Evolutionary conservation across 179 eudicot genomes (phyloP), one percentile per base, ranked within the genome.

Genomic region (Vitellaria paradoxa): DNA sequence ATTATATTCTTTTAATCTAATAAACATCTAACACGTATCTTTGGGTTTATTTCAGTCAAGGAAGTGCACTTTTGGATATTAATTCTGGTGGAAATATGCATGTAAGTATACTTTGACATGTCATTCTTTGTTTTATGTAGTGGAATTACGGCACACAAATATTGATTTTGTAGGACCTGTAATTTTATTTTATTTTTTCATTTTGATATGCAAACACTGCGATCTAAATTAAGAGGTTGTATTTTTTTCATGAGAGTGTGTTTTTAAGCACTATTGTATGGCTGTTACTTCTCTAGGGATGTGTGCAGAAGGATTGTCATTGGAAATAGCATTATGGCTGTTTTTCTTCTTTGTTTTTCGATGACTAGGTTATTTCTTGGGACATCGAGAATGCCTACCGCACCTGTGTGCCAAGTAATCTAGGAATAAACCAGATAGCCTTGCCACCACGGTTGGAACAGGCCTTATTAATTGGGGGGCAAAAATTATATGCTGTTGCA

Each of bases 51-150:
- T 82, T 80, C 92, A 95, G 99, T 77, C 93, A 95, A 81, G 99
- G 99, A 76, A 95, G 99, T 88, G 97, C 99, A 9, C 47, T 95
- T 79, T 85, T 95, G 91, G 99, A 95, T 88, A 84, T 84, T 64
- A 81, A 78, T 77, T 84, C 93, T 75, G 99, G 99, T 82, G 99
- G 97, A 79, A 89, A 91, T 84, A 95, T 95, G 99, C 83, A 82
- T 70, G 99, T 95, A 89, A 90, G 97, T 81, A 17, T 68, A 12
- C 77, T 59, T 47, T 9, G 17, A 49, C 49, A 9, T 26, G 45
- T n/a, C 60, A 75, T 70, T 50, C 45, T 62, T 52, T 53, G 14
- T 40, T 71, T 45, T 14, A 68, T 23, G 23, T 23, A 45, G 18
- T 20, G 55, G 15, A 13, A 65, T 14, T 26, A 53, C 26, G 52